Conservation (phyloP, 179 eudicot genomes). For the Beta macrorhiza region DNA sequence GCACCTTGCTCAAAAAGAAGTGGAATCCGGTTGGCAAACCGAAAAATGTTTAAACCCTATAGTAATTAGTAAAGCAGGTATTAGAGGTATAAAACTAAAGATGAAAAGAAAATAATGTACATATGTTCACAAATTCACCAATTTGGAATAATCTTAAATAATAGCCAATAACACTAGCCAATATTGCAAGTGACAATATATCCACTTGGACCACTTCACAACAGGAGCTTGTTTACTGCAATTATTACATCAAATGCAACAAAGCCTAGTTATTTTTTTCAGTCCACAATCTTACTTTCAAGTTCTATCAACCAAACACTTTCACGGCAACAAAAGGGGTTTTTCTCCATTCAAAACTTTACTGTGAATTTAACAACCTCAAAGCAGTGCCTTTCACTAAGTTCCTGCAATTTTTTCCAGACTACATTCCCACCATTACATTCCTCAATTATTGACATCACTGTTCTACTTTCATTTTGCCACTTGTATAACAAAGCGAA, state of each 20-base stretch:
- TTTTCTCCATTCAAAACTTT: not conserved
- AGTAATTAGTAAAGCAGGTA: slow-evolving; percentile 12
- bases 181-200: not conserved
- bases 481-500: slow-evolving; percentile 7
- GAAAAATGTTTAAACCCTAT: slow-evolving; percentile 91
- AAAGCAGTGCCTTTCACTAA: not conserved
- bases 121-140: not conserved
- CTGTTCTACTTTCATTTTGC: not conserved
- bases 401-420: not conserved
- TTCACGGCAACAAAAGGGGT: not conserved
- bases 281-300: not conserved
- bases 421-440: slow-evolving; percentile 5
- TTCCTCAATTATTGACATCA: slow-evolving; percentile 4
- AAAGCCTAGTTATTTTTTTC: not conserved
- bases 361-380: not conserved
- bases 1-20: slow-evolving; percentile 99
- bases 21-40: slow-evolving; percentile 97
- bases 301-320: not conserved
- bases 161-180: not conserved
- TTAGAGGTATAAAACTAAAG: slow-evolving; percentile 16
- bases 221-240: not conserved
- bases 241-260: not conserved
- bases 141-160: not conserved
- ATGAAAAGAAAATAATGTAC: not conserved
- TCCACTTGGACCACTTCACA: not conserved